Base-by-base conservation (phyloP, 1,284 basidiomycete genomes). In the Ganoderma resinaceum region DNA sequence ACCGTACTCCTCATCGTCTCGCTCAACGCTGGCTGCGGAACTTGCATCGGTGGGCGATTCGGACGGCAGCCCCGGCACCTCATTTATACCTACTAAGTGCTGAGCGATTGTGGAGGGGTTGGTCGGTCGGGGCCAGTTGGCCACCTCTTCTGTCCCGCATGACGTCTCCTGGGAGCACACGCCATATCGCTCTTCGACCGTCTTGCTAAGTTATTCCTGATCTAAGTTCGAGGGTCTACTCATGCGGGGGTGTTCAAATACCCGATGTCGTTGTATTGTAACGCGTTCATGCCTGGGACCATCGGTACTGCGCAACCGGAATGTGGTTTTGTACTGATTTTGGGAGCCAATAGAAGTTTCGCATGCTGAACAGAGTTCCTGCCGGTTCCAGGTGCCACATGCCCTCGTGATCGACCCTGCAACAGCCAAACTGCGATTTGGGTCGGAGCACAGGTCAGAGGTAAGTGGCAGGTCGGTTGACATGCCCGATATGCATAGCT, bases 1-100 rank as follows among this genome's bases (percentile, higher is more conserved):
- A 74, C 72, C 33, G 43, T 75, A 0, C 73, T 77, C 20, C 43
- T 77, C 7, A 42, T 75, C 18, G 68, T 78, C 31, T 71, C 75
- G 29, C 53, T 78, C 46, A 76, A 77, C 49, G 72, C 78, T 9
- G 77, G 78, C 5, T 80, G 79, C 61, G 77, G 76, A 12, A 76
- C 75, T 12, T 75, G 76, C 61, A 70, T 73, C 62, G 72, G 76
- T 66, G 77, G 78, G 12, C 74, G 75, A n/a, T 71, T 73, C 65
- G 74, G 74, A 29, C 70, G 74, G 37, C 69, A 74, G 43, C 60
- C 70, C 3, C 72, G 69, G 49, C 69, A 72, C 23, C 37, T 69
- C 16, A 61, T 52, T 11, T 75, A 72, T 58, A 74, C 71, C 6
- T 74, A 72, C 66, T 73, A 49, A 72, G n/a, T n/a, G 40, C 66